Conservation (phyloP, 805 yeast genomes). For the Nakazawaea ishiwadae region DNA sequence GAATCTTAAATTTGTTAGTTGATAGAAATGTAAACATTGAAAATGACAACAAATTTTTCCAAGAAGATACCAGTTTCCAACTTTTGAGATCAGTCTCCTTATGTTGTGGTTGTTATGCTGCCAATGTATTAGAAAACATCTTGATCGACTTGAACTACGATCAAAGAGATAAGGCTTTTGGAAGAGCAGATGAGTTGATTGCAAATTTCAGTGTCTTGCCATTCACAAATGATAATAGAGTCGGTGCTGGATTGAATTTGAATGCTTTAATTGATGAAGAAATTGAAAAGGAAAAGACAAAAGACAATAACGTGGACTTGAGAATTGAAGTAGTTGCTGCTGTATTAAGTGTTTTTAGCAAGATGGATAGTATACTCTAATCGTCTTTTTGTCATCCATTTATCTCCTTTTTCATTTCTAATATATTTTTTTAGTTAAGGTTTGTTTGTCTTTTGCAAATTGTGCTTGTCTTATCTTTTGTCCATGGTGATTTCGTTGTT, state of each 20-base stretch:
- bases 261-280: constrained; percentile 44
- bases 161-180: constrained; percentile 86
- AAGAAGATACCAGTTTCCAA: constrained; percentile 61
- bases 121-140: constrained; percentile 92
- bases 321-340: constrained; percentile 90
- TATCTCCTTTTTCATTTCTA: constrained; percentile 13
- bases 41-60: constrained; percentile 59
- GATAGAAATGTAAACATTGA: constrained; percentile 61
- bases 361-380: constrained; percentile 58
- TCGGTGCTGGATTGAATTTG: constrained; percentile 70
- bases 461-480: too few species aligned
- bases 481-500: too few species aligned
- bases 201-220: constrained; percentile 84
- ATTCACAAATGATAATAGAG: constrained; percentile 47
- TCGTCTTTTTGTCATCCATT: too few species aligned
- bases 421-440: constrained; percentile 9
- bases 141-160: constrained; percentile 73
- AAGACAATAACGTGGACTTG: constrained; percentile 40
- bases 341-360: constrained; percentile 81
- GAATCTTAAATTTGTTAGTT: constrained; percentile 67
- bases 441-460: constrained; percentile 19
- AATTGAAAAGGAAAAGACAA: constrained; percentile 41
- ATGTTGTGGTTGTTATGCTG: constrained; percentile 89
- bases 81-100: constrained; percentile 75
- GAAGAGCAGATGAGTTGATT: constrained; percentile 89